Conservation (phyloP, 352 stramenopile species). For the Phytophthora multivora region DNA sequence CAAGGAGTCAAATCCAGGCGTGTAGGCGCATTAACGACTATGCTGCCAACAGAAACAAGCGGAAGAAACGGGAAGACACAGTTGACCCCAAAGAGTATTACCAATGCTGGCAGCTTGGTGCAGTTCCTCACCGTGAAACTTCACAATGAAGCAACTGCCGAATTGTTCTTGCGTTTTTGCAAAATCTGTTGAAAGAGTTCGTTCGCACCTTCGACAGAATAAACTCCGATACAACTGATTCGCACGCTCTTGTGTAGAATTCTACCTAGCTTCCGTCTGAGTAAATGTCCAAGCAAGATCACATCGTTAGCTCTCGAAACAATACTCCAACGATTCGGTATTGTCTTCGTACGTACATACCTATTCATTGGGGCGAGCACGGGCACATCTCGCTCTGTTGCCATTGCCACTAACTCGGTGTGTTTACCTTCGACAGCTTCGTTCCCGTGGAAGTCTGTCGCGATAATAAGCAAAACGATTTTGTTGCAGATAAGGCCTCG, state of each 20-base stretch:
- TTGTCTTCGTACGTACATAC: constrained; percentile 40
- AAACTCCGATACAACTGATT: constrained; percentile 94
- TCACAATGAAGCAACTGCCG: not conserved
- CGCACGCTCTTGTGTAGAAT: constrained; percentile 93
- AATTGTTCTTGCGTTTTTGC: not conserved
- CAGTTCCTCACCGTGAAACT: constrained; percentile 6
- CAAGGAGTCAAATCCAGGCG: constrained; percentile 39
- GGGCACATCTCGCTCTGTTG: constrained; percentile 46
- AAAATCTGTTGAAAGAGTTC: constrained; percentile 76
- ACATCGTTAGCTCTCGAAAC: too few species aligned
- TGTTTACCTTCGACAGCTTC: constrained; percentile 84
- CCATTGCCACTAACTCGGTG: constrained; percentile 82
- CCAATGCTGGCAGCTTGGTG: constrained; percentile 42
- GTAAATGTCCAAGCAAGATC: too few species aligned
- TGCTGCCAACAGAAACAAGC: constrained; percentile 35
- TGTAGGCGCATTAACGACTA: constrained; percentile 47
- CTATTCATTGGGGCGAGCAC: constrained; percentile 52
- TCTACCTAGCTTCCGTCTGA: constrained; percentile 90
- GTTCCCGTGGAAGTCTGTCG: constrained; percentile 88
- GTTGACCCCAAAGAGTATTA: constrained; percentile 46
- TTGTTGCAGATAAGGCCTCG: constrained; percentile 86
- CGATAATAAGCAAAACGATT: constrained; percentile 87
- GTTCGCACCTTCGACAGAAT: constrained; percentile 95
- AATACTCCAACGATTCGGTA: not conserved
- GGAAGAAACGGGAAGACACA: constrained; percentile 21